Base-by-base conservation (phyloP, 441 rosid genomes). In the Populus hybrid region DNA sequence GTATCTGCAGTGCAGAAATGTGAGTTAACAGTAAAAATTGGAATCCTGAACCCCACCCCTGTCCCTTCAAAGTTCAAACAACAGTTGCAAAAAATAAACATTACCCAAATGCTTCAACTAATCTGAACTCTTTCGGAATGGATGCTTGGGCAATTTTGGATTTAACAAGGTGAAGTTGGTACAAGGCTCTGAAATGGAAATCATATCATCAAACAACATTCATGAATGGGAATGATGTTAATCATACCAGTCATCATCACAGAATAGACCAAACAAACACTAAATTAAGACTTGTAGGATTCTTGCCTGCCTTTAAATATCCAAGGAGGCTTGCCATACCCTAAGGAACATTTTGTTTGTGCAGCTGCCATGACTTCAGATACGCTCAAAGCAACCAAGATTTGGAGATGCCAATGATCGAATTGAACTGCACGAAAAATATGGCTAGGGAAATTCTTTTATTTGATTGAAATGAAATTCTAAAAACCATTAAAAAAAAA, bases 91-190 rank as follows among this genome's bases (percentile, higher is more conserved):
- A 26, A 5, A 38, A 67, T 31, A 31, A 70, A 79, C 40, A 74
- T 6, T 88, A 96, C 99, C 99, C 99, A 82, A 96, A 96, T 81
- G 98, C 98, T 88, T 94, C 99, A 77, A 96, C 98, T 72, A 96
- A 78, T 84, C 83, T 90, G 74, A 92, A 88, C 74, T 92, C 93
- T 73, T 92, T 94, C 0, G 99, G 99, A 76, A 96, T 89, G 81
- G 93, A 86, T 45, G 89, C 89, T 82, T 94, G 87, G 82, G 98
- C 98, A 42, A 91, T 94, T 74, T 89, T 90, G 77, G 97, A 91
- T 74, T 92, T 96, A 56, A 96, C 99, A 71, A 96, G 98, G 85
- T 96, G 99, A 78, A 96, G 87, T 83, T 96, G 99, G 76, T 94
- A 96, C 89, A 96, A 85, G 68, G 98, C 99, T 76, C 98, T 94